phyloP scores from a whole-genome alignment of 345 rosid species.

The Aquilaria malaccensis region DNA sequence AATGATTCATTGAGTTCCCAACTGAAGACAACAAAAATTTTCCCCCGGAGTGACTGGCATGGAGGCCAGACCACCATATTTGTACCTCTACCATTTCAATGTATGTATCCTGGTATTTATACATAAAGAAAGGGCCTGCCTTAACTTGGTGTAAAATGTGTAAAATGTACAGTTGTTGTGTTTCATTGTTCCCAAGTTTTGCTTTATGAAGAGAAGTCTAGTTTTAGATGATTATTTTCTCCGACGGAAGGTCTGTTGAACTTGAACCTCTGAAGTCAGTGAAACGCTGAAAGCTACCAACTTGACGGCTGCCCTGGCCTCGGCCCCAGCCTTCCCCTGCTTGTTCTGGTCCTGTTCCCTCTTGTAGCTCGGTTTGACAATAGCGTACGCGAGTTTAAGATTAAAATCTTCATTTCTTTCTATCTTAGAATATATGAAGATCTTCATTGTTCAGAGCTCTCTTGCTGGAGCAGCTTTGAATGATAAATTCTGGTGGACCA shows the following conservation, averaged over 20 bases:
- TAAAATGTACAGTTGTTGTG: slow-evolving; percentile 25
- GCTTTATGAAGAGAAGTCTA: background rate
- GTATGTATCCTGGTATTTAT: slow-evolving; percentile 39
- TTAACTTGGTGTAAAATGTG: slow-evolving; percentile 29
- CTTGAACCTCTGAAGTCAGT: too few species aligned
- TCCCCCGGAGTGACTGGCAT: slow-evolving; percentile 21
- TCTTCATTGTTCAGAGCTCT: too few species aligned
- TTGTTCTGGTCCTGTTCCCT: too few species aligned
- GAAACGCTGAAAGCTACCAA: too few species aligned
- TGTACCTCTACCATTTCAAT: slow-evolving; percentile 31
- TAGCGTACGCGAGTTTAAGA: too few species aligned
- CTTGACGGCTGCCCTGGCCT: too few species aligned
- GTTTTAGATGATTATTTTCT: background rate
- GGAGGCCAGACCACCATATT: slow-evolving; percentile 6
- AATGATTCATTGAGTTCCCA: slow-evolving; percentile 15
- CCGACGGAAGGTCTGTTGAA: too few species aligned
- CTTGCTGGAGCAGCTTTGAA: background rate
- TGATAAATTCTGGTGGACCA: slow-evolving; percentile 2
- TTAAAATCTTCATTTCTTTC: too few species aligned
- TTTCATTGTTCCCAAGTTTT: slow-evolving; percentile 8
- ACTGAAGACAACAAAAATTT: slow-evolving; percentile 3
- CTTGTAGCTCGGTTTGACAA: too few species aligned
- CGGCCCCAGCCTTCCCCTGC: too few species aligned
- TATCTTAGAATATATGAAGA: too few species aligned
- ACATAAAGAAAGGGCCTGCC: slow-evolving; percentile 27